A percentile compares a stretch with the other conserved stretches of the same genome.
These are phyloP conservation scores for Colletotrichum liaoningense DNA, from an alignment of 2,329 filamentous ascomycete species.

Conservation along the genomic window DNA sequence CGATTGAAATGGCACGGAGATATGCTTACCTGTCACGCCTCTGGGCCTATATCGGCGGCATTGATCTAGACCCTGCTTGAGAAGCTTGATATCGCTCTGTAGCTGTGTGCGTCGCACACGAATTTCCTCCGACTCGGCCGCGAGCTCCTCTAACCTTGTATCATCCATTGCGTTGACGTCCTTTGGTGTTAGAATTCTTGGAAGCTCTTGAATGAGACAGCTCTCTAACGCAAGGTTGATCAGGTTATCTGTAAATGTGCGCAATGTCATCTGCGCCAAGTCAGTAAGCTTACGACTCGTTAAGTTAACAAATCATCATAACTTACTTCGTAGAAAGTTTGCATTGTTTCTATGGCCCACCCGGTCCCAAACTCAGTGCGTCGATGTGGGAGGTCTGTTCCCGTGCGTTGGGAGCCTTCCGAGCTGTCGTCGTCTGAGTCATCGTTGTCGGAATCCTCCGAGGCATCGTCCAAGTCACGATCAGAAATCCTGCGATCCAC, in stretches of 20 bases:
- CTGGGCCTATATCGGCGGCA: slow-evolving; percentile 37
- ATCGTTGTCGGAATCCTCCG: neutral
- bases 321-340: slow-evolving; percentile 56
- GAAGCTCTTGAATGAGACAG: slow-evolving; percentile 55
- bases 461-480: slow-evolving; percentile 5
- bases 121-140: slow-evolving; percentile 45
- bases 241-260: slow-evolving; percentile 60
- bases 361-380: slow-evolving; percentile 48
- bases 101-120: slow-evolving; percentile 29
- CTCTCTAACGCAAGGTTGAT: slow-evolving; percentile 60
- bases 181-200: slow-evolving; percentile 52
- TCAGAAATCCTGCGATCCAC: slow-evolving; percentile 15
- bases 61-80: slow-evolving; percentile 36
- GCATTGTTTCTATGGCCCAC: slow-evolving; percentile 56
- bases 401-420: neutral
- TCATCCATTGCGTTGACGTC: slow-evolving; percentile 49
- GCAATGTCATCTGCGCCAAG: slow-evolving; percentile 49
- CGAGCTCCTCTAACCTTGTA: slow-evolving; percentile 42
- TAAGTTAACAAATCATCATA: too few relatives aligned
- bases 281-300: neutral
- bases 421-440: too few relatives aligned
- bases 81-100: slow-evolving; percentile 29
- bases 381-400: neutral
- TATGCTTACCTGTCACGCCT: neutral
- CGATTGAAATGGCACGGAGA: too few relatives aligned